Evolutionary conservation across 306 rosid species (phyloP).

Genomic region (Fragaria iinumae): DNA sequence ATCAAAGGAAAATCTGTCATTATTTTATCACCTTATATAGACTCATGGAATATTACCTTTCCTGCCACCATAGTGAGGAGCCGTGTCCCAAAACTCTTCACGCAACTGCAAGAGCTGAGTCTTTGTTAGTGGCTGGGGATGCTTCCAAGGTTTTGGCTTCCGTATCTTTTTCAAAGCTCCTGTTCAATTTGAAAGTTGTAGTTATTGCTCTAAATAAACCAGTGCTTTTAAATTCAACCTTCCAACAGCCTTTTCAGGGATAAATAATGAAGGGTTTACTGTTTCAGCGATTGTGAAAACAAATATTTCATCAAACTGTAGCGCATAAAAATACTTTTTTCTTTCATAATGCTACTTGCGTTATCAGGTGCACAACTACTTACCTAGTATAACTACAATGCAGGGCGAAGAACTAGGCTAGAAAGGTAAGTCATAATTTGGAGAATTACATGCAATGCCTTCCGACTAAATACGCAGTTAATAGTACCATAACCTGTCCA

Average conservation of each 20-base stretch:
- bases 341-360: not conserved
- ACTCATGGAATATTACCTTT: conserved; percentile 54
- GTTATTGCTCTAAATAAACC: conserved; percentile 14
- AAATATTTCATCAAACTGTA: conserved; percentile 19
- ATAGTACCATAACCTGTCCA: not conserved
- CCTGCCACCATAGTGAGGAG: conserved; percentile 98
- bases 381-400: not conserved
- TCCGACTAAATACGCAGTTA: not conserved
- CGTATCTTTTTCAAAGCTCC: conserved; percentile 74
- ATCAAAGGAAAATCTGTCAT: conserved; percentile 9
- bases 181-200: conserved; percentile 28
- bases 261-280: not conserved
- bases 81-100: conserved; percentile 98
- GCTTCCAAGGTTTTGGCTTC: conserved; percentile 99
- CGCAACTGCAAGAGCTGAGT: conserved; percentile 82
- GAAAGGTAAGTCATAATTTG: not conserved
- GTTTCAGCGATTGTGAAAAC: not conserved
- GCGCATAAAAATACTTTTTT: not conserved
- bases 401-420: not conserved
- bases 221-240: conserved; percentile 14
- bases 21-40: not conserved
- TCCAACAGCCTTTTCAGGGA: conserved; percentile 5
- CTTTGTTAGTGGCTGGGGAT: conserved; percentile 94
- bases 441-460: conserved; percentile 4
- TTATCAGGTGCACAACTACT: not conserved